These are phyloP conservation scores for Thecaphora frezii DNA, from an alignment of 1,284 basidiomycete species.

Conservation along the genomic window DNA sequence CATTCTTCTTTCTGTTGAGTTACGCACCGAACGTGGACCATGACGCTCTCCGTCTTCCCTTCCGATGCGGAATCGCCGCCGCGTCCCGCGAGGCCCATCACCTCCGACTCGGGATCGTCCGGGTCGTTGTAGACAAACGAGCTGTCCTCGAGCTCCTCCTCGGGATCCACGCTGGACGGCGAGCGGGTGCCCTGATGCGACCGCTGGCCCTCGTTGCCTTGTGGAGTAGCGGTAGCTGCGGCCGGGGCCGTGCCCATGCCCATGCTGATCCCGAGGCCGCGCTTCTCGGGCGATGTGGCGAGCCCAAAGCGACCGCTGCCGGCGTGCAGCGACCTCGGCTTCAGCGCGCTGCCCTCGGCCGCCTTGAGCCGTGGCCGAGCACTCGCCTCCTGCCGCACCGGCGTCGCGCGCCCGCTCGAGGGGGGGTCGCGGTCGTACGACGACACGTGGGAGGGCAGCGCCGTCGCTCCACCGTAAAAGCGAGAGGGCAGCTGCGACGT, in stretches of 20 bases:
- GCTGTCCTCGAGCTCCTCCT: conserved; percentile 15
- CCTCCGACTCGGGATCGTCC: conserved; percentile 3
- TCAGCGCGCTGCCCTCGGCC: too few relatives aligned
- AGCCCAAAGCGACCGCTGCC: too few relatives aligned
- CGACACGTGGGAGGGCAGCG: too few relatives aligned
- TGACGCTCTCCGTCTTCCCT: conserved; percentile 24
- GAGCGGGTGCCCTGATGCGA: background rate
- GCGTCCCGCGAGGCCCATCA: background rate
- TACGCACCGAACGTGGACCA: conserved; percentile 41
- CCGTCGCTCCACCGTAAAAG: too few relatives aligned
- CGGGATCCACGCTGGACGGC: background rate
- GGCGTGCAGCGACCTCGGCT: too few relatives aligned
- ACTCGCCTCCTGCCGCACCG: too few relatives aligned
- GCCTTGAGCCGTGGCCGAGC: too few relatives aligned
- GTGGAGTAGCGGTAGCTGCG: too few relatives aligned
- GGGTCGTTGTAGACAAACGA: conserved; percentile 46
- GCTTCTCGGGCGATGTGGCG: conserved; percentile 1
- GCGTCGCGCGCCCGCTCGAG: too few relatives aligned
- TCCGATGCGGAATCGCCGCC: background rate
- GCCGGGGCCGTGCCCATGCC: too few relatives aligned
- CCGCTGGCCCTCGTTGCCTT: background rate
- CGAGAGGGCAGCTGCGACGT: too few relatives aligned
- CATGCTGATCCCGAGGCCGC: conserved; percentile 1
- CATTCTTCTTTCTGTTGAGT: background rate
- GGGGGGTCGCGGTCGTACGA: too few relatives aligned